phyloP scores from a whole-genome alignment of 208 protist species.

The Leptomonas seymouri region DNA sequence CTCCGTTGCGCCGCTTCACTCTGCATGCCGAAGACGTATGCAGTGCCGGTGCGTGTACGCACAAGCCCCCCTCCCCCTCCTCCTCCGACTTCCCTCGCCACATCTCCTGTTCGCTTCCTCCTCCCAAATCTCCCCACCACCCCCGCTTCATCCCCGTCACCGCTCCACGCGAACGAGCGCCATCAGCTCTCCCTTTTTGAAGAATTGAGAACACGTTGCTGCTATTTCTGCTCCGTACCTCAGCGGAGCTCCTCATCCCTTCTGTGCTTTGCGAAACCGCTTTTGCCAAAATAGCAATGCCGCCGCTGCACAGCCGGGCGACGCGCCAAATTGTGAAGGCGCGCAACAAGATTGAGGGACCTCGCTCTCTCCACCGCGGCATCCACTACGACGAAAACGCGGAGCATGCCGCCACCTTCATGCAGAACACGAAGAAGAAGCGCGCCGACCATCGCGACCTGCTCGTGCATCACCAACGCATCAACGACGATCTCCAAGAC shows the following conservation, averaged over 20 bases:
- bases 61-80: too few species aligned
- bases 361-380: slow-evolving; percentile 79
- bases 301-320: slow-evolving; percentile 70
- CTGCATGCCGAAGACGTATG: too few species aligned
- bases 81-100: too few species aligned
- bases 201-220: too few species aligned
- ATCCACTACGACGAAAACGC: slow-evolving; percentile 81
- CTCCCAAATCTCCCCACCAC: too few species aligned
- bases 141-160: too few species aligned
- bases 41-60: too few species aligned
- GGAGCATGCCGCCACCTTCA: slow-evolving; percentile 43
- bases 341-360: slow-evolving; percentile 63
- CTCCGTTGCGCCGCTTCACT: too few species aligned
- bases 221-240: too few species aligned
- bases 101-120: too few species aligned
- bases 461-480: slow-evolving; percentile 89
- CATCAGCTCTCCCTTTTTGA: too few species aligned
- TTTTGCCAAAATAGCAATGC: slow-evolving; percentile 42
- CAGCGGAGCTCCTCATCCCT: slow-evolving; percentile 9
- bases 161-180: too few species aligned
- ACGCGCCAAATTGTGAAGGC: slow-evolving; percentile 72
- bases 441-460: slow-evolving; percentile 72
- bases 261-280: slow-evolving; percentile 4
- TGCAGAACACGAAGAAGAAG: slow-evolving; percentile 41
- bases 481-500: slow-evolving; percentile 82